Conservation (phyloP, 768 basidiomycete species). For the Trichaptum fuscoviolaceum region DNA sequence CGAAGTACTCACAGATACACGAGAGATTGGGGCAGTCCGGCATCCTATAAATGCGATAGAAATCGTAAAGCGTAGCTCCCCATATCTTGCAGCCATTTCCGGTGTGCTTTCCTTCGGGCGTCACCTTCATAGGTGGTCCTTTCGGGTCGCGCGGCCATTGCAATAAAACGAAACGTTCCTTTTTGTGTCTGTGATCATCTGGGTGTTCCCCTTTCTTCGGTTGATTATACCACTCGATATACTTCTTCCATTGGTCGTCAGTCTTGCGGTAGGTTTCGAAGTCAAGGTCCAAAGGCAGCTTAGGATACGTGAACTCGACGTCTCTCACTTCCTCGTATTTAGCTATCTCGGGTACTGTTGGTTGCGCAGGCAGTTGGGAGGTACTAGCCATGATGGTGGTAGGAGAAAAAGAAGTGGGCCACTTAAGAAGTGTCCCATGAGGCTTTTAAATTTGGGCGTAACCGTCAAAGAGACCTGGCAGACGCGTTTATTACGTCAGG, state of each 20-base stretch:
- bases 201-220: not conserved
- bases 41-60: slow-evolving; percentile 27
- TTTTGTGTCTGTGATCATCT: not conserved
- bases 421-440: not conserved
- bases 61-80: slow-evolving; percentile 40
- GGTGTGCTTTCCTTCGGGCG: slow-evolving; percentile 25
- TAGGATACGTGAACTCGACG: not conserved
- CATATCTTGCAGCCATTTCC: slow-evolving; percentile 30
- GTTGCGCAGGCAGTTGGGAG: not conserved
- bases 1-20: slow-evolving; percentile 13
- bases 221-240: not conserved
- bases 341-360: not conserved
- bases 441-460: not conserved
- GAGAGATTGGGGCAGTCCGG: slow-evolving; percentile 14
- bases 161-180: slow-evolving; percentile 23
- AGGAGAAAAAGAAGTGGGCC: not conserved
- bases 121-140: slow-evolving; percentile 14
- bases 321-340: not conserved
- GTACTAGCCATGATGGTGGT: not conserved
- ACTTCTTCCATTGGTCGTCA: not conserved
- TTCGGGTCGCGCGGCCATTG: slow-evolving; percentile 30
- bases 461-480: too few relatives aligned
- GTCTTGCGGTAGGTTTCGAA: not conserved
- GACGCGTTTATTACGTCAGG: not conserved
- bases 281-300: not conserved